Evolutionary conservation across 1,139 yeast species (phyloP).

Genomic region (Debaryomycetaceae sp.): DNA sequence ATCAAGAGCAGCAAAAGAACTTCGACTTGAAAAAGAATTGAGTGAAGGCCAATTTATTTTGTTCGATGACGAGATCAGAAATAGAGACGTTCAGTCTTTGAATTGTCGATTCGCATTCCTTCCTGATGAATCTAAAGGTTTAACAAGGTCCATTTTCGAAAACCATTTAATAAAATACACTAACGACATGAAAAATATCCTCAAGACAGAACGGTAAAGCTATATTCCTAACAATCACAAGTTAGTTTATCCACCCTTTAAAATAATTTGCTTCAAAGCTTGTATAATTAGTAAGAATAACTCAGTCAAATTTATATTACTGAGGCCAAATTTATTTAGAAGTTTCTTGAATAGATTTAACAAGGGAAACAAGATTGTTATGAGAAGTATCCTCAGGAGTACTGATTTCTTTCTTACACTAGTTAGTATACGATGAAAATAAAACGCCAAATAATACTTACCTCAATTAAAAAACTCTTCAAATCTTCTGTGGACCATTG

Average conservation of each 20-base stretch:
- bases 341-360: conserved; percentile 38
- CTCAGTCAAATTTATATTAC: conserved; percentile 21
- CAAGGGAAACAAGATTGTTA: conserved; percentile 49
- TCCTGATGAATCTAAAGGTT: conserved; percentile 41
- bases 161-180: conserved; percentile 41
- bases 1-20: conserved; percentile 39
- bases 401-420: conserved; percentile 39
- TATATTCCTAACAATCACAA: too few relatives aligned
- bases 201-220: too few relatives aligned
- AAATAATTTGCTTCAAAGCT: neutral
- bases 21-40: conserved; percentile 38
- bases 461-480: conserved; percentile 31
- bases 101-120: conserved; percentile 63
- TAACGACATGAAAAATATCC: too few relatives aligned
- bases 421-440: neutral
- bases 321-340: conserved; percentile 15
- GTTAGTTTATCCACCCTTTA: neutral
- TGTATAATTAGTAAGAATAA: conserved; percentile 7
- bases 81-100: conserved; percentile 58
- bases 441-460: conserved; percentile 18
- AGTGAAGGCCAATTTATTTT: conserved; percentile 51
- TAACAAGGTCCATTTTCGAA: conserved; percentile 47
- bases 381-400: conserved; percentile 47
- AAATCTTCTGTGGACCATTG: conserved; percentile 42
- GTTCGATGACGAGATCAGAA: conserved; percentile 68